Base-by-base conservation (phyloP, 371 early-diverging fungal species). In the Thermomucor indicae-seudaticae region DNA sequence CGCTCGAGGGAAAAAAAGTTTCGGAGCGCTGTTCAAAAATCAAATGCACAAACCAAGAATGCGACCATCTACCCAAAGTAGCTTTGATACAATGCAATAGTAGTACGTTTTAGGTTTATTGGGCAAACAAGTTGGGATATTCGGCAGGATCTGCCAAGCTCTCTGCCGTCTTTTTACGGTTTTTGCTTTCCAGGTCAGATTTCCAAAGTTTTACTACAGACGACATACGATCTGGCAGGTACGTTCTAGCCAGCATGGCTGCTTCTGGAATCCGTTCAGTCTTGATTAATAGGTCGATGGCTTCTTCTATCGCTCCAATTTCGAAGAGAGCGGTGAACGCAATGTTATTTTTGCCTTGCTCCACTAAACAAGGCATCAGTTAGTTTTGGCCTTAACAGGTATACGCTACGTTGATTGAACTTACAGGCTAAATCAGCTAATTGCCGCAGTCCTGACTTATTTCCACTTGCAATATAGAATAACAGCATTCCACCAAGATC, bases 201-300 rank as follows among this genome's bases (percentile, higher is more conserved):
- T 88, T 88, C 97, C 96, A 96, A 43, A 85, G 70, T 50, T 75
- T 67, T 34, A 93, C 88, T 27, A 90, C 77, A 27, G 75, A 73
- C 20, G 89, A 69, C 30, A 90, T 81, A 38, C 86, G 81, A 51
- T 80, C 81, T 16, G 97, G 97, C 27, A 82, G 66, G 59, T 95
- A 91, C 0, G 98, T 86, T 53, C 94, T 79, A 3, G 97, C 95
- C 67, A 95, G 81, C 66, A 96, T 79, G 28, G 96, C 95, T 0
- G 98, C 98, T 70, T 98, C 98, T n/a, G 97, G 92, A 27, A 91
- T 72, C 45, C 97, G 90, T 11, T 91, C 88, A 16, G 93, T 90
- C 38, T 84, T 78, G 53, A 88, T 67, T 43, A 98, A 75, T 12
- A 97, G 66, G 14, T 90, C 89, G 46, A 96, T 80, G 44, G 90